Conservation (phyloP, 225 moss, liverwort and hornwort genomes). For the Physcomitrium patens region DNA sequence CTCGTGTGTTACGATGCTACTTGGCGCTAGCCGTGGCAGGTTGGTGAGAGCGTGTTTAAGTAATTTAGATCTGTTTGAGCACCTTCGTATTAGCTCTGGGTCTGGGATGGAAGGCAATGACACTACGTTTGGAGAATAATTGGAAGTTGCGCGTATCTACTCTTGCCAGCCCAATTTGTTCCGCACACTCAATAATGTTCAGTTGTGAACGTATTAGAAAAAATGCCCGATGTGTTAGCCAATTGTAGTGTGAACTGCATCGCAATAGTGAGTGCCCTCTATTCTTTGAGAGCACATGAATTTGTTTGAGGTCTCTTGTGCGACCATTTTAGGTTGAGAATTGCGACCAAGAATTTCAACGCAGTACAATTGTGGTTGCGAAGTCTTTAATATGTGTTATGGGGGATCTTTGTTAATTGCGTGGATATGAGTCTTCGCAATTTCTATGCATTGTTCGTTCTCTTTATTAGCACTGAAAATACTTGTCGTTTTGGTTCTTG, state of each 20-base stretch:
- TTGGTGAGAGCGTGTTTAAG: not conserved
- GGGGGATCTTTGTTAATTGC: not conserved
- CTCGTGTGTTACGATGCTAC: not conserved
- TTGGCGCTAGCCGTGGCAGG: conserved; percentile 5
- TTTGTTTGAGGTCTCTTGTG: conserved; percentile 26
- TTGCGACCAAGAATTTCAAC: too few species aligned
- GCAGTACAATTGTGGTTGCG: conserved; percentile 17
- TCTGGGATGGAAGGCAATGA: conserved; percentile 23
- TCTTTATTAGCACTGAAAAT: not conserved
- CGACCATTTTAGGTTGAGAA: conserved; percentile 1
- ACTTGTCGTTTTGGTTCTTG: conserved; percentile 18
- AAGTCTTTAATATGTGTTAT: not conserved
- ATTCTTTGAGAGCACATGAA: not conserved
- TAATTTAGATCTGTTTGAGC: conserved; percentile 32
- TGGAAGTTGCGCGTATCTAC: conserved; percentile 16
- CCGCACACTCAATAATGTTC: conserved; percentile 5
- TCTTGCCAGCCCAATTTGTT: conserved; percentile 34
- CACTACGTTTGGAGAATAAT: conserved; percentile 1
- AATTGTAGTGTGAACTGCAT: conserved; percentile 6
- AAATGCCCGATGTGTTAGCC: conserved; percentile 15
- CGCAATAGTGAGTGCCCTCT: conserved; percentile 1
- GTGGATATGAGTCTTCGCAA: conserved; percentile 21
- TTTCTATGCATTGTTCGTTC: not conserved
- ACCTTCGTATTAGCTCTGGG: conserved; percentile 27
- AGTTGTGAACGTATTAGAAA: not conserved